phyloP scores from a whole-genome alignment of 1,284 basidiomycete species.

The Fomitopsis betulina region DNA sequence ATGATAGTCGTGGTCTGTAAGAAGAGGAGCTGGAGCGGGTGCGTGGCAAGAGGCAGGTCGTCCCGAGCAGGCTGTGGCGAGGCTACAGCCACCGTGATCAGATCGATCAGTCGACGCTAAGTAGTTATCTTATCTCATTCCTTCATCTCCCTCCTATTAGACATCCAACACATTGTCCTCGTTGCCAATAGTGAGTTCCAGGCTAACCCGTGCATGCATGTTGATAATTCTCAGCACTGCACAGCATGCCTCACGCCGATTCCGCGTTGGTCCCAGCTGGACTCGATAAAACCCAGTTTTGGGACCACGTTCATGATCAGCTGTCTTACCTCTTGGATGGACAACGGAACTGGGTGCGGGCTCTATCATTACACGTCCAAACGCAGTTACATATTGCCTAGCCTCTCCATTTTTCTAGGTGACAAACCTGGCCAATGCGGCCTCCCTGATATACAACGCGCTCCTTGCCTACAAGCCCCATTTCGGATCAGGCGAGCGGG shows the following conservation, averaged over 20 bases:
- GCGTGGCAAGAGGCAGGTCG: slow-evolving; percentile 4
- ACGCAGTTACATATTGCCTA: slow-evolving; percentile 6
- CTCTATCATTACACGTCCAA: not conserved
- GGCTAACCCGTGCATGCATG: not conserved
- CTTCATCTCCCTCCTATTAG: not conserved
- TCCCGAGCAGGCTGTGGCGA: not conserved
- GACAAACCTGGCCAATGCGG: slow-evolving; percentile 81
- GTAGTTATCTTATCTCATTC: not conserved
- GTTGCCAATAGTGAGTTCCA: not conserved
- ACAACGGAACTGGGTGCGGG: slow-evolving; percentile 70
- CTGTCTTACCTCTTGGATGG: slow-evolving; percentile 58
- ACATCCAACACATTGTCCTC: not conserved
- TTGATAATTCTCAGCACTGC: not conserved
- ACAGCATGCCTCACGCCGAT: slow-evolving; percentile 80
- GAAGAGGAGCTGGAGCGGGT: slow-evolving; percentile 4
- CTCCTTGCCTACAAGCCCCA: slow-evolving; percentile 60
- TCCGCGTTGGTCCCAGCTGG: slow-evolving; percentile 64
- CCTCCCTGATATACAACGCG: slow-evolving; percentile 75
- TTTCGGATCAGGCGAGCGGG: slow-evolving; percentile 60
- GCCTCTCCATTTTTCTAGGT: slow-evolving; percentile 44
- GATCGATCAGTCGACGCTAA: not conserved
- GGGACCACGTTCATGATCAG: slow-evolving; percentile 68
- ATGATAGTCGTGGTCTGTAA: slow-evolving; percentile 33
- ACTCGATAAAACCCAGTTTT: slow-evolving; percentile 74
- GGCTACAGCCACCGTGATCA: slow-evolving; percentile 3